phyloP scores from a whole-genome alignment of 495 filamentous ascomycete species.

The Aspergillus bertholletiae region DNA sequence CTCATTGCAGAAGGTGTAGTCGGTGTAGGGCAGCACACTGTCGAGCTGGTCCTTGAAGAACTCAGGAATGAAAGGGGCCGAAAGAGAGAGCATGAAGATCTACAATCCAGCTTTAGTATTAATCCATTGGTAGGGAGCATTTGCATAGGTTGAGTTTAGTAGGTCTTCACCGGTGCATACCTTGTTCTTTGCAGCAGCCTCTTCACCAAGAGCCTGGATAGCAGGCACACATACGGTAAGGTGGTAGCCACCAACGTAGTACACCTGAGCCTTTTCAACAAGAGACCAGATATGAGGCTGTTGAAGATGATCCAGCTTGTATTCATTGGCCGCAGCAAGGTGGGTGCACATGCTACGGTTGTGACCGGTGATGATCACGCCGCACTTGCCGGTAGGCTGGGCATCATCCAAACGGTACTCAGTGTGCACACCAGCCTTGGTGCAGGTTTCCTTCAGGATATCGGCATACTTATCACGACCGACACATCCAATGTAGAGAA shows the following conservation, averaged over 20 bases:
- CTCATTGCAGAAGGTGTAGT: constrained; percentile 97
- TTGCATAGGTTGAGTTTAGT: background rate
- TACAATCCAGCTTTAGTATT: constrained; percentile 16
- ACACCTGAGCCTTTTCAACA: constrained; percentile 81
- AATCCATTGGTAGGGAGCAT: background rate
- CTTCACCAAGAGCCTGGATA: constrained; percentile 80
- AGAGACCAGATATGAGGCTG: constrained; percentile 84
- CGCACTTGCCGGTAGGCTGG: constrained; percentile 86
- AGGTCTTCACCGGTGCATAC: constrained; percentile 26
- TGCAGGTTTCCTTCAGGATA: constrained; percentile 73
- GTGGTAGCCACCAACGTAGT: constrained; percentile 92
- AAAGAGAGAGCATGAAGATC: constrained; percentile 83
- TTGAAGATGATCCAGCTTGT: constrained; percentile 92
- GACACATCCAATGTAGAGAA: constrained; percentile 89
- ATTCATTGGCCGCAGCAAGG: constrained; percentile 92
- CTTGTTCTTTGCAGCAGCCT: constrained; percentile 86
- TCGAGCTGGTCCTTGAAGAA: constrained; percentile 98
- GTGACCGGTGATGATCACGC: constrained; percentile 93
- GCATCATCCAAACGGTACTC: constrained; percentile 88
- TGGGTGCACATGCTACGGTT: constrained; percentile 93
- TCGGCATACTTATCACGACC: constrained; percentile 89
- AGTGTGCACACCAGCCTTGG: constrained; percentile 79
- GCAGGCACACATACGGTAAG: constrained; percentile 87
- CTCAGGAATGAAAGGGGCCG: constrained; percentile 90
- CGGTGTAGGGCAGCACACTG: constrained; percentile 80